A percentile compares a stretch with the other conserved stretches of the same genome.
phyloP scores from a whole-genome alignment of 352 stramenopile species.

The Phytophthora fragariaefolia region DNA sequence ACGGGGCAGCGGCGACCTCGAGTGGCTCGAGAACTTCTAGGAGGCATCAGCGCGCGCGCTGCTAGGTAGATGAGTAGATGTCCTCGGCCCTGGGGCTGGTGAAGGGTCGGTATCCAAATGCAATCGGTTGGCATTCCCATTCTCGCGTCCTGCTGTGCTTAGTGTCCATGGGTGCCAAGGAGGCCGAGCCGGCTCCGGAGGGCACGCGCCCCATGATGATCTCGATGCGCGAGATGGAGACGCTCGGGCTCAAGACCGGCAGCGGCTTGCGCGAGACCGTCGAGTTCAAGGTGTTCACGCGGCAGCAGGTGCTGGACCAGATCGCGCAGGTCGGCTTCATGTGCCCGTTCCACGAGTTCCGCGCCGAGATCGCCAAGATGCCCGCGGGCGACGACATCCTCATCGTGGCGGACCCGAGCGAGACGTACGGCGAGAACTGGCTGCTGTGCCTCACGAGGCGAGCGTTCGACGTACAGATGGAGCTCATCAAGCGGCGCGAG shows the following conservation, averaged over 20 bases:
- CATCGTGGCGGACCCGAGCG: constrained; percentile 74
- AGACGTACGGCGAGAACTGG: constrained; percentile 89
- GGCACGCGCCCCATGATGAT: constrained; percentile 86
- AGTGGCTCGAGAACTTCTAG: constrained; percentile 86
- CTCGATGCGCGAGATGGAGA: constrained; percentile 89
- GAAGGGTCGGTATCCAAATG: constrained; percentile 41
- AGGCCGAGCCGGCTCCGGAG: constrained; percentile 61
- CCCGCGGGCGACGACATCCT: constrained; percentile 69
- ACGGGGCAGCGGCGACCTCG: constrained; percentile 58
- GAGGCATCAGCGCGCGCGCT: constrained; percentile 15
- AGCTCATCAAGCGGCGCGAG: constrained; percentile 58
- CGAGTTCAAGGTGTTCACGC: constrained; percentile 71
- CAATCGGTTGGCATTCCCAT: constrained; percentile 26
- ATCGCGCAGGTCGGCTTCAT: constrained; percentile 85
- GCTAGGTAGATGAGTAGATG: constrained; percentile 20
- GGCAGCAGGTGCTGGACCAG: constrained; percentile 74
- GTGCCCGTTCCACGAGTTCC: constrained; percentile 81
- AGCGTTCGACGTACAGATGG: constrained; percentile 72
- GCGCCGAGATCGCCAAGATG: constrained; percentile 70
- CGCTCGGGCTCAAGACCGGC: constrained; percentile 77
- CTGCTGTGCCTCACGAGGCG: constrained; percentile 74
- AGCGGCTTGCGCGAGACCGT: constrained; percentile 80
- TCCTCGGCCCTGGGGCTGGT: not conserved
- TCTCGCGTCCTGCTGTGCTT: constrained; percentile 2
- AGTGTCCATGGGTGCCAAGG: constrained; percentile 31